These are phyloP conservation scores for Carnegiea gigantea DNA, from an alignment of 179 eudicot species.

Conservation along the genomic window DNA sequence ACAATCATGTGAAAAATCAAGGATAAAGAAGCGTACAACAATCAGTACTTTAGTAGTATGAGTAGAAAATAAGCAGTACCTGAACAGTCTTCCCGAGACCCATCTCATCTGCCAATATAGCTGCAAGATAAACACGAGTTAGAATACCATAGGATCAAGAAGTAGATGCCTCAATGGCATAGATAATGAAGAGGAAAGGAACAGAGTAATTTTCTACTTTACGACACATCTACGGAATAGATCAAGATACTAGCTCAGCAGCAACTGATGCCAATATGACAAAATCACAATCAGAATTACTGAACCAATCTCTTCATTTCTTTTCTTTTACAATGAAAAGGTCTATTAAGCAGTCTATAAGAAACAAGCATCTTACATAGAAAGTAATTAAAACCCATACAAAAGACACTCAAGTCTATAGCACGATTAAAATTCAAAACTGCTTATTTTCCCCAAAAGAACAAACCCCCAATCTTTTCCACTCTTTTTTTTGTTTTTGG, in stretches of 20 bases:
- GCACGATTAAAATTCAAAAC: not conserved
- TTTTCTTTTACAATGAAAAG: not conserved
- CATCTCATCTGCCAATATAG: slow-evolving; percentile 99
- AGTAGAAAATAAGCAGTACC: slow-evolving; percentile 37
- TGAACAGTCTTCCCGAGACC: slow-evolving; percentile 98
- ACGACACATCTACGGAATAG: not conserved
- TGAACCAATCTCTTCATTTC: not conserved
- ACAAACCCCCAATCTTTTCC: not conserved
- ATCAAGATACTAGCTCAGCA: not conserved
- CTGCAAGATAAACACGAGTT: slow-evolving; percentile 47
- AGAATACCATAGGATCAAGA: slow-evolving; percentile 1
- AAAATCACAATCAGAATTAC: not conserved
- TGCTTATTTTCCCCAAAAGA: not conserved
- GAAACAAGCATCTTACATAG: not conserved
- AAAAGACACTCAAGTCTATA: not conserved
- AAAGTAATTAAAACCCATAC: too few species aligned
- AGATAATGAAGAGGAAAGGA: not conserved
- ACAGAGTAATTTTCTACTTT: not conserved
- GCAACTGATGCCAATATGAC: not conserved
- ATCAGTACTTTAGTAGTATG: slow-evolving; percentile 1
- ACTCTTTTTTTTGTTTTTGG: too few species aligned
- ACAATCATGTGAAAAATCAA: not conserved
- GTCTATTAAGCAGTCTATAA: too few species aligned
- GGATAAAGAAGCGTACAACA: slow-evolving; percentile 16
- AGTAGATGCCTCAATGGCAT: not conserved